Evolutionary conservation across 202 grass and related monocot species (phyloP).

Genomic region (Dendrocalamus latiflorus): DNA sequence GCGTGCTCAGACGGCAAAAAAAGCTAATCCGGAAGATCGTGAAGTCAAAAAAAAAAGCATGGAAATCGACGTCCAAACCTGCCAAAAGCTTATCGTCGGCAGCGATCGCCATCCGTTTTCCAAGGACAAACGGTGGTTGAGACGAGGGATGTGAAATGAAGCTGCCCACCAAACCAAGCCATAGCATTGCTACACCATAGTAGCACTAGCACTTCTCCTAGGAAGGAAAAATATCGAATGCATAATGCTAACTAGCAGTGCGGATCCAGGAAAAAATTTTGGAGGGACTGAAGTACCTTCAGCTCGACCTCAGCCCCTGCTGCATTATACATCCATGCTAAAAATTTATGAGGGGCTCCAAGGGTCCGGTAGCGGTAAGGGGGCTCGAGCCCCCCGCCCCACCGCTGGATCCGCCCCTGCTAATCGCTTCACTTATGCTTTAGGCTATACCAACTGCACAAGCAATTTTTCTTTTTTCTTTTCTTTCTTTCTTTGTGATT

Average conservation of each 20-base stretch:
- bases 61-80: slow-evolving; percentile 10
- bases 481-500: not conserved
- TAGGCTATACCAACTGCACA: not conserved
- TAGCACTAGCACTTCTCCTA: not conserved
- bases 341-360: too few relatives aligned
- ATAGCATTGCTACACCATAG: not conserved
- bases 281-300: too few relatives aligned
- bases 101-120: not conserved
- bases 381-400: too few relatives aligned
- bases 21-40: not conserved
- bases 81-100: slow-evolving; percentile 13
- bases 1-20: not conserved
- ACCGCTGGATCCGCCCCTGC: too few relatives aligned
- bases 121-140: too few relatives aligned
- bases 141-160: slow-evolving; percentile 8
- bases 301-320: too few relatives aligned
- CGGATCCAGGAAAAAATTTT: too few relatives aligned
- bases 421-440: slow-evolving; percentile 21
- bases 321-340: too few relatives aligned
- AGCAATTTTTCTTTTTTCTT: too few relatives aligned
- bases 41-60: slow-evolving; percentile 17
- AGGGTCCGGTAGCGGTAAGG: too few relatives aligned
- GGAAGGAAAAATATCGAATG: too few relatives aligned
- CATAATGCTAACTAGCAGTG: too few relatives aligned
- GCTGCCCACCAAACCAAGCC: not conserved